Percentiles rank a stretch among this genome's conserved stretches.
phyloP scores from a whole-genome alignment of 345 rosid species.

The Limnanthes douglasii region DNA sequence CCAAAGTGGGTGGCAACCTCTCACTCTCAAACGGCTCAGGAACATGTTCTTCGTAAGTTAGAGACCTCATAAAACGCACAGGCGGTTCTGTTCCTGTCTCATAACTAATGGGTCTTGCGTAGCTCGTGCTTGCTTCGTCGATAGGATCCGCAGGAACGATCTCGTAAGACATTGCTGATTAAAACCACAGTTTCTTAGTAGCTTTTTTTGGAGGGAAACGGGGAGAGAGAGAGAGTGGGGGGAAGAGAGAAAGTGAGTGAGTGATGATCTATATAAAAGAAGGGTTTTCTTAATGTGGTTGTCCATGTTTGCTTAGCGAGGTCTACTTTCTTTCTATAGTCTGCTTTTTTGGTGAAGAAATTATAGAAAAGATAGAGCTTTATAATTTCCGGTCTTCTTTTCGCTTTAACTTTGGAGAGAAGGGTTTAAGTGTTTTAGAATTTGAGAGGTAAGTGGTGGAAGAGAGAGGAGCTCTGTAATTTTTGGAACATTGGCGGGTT shows the following conservation, averaged over 20 bases:
- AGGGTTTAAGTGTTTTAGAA: no score
- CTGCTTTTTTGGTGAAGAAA: neutral
- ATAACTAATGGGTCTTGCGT: slow-evolving; percentile 7
- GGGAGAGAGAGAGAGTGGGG: neutral
- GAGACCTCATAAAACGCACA: slow-evolving; percentile 19
- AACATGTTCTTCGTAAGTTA: slow-evolving; percentile 23
- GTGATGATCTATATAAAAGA: no score
- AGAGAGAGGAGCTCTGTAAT: no score
- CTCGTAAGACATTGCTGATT: slow-evolving; percentile 29
- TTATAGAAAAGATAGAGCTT: neutral
- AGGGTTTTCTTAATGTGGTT: neutral
- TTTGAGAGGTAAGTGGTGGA: no score
- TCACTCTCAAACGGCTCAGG: slow-evolving; percentile 82
- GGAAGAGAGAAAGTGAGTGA: no score
- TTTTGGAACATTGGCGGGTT: no score
- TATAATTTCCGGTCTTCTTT: neutral
- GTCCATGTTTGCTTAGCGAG: neutral
- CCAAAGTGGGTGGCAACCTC: slow-evolving; percentile 62
- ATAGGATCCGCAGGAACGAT: slow-evolving; percentile 54
- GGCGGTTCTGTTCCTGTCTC: slow-evolving; percentile 1
- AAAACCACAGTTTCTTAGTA: neutral
- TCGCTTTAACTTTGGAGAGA: neutral
- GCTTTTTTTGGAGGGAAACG: neutral
- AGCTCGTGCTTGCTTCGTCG: slow-evolving; percentile 16
- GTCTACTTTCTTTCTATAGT: neutral